phyloP scores from a whole-genome alignment of 2,329 filamentous ascomycete genomes.

The Pseudogymnoascus pannorum region DNA sequence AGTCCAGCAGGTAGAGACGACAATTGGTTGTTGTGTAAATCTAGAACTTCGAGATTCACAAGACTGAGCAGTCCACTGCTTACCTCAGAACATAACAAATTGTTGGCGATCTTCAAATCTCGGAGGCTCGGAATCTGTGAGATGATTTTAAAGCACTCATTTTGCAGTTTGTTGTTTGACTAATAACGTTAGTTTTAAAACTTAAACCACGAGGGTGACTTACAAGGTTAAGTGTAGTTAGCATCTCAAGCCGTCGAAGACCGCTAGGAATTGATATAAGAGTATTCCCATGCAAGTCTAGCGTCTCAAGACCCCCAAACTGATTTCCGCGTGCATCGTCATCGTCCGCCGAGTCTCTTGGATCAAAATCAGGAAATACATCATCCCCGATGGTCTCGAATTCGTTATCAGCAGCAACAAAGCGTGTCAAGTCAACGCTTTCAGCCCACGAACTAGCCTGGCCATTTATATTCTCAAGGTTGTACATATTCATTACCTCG shows the following conservation, averaged over 20 bases:
- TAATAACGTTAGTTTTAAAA: slow-evolving; percentile 28
- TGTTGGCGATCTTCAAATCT: slow-evolving; percentile 76
- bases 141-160: slow-evolving; percentile 64
- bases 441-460: slow-evolving; percentile 76
- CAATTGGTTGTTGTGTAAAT: slow-evolving; percentile 75
- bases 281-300: slow-evolving; percentile 83
- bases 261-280: slow-evolving; percentile 68
- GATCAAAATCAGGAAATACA: slow-evolving; percentile 68
- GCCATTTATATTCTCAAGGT: slow-evolving; percentile 58
- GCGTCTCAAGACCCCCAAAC: slow-evolving; percentile 71
- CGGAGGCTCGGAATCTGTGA: slow-evolving; percentile 64
- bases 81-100: slow-evolving; percentile 63
- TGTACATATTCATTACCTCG: slow-evolving; percentile 87
- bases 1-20: slow-evolving; percentile 61
- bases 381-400: slow-evolving; percentile 64
- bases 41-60: slow-evolving; percentile 66
- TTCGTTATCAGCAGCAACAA: slow-evolving; percentile 87
- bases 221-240: slow-evolving; percentile 79
- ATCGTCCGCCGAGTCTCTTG: slow-evolving; percentile 51
- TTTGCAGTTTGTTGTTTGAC: slow-evolving; percentile 75
- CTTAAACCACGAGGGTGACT: slow-evolving; percentile 24
- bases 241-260: slow-evolving; percentile 60
- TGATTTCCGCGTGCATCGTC: slow-evolving; percentile 64
- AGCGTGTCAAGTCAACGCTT: slow-evolving; percentile 75
- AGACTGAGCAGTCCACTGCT: slow-evolving; percentile 57